Percentiles rank a stretch among this genome's conserved stretches.
Evolutionary conservation across 73 alveolate species (phyloP).

Genomic region (Paramecium sexaurelia): DNA sequence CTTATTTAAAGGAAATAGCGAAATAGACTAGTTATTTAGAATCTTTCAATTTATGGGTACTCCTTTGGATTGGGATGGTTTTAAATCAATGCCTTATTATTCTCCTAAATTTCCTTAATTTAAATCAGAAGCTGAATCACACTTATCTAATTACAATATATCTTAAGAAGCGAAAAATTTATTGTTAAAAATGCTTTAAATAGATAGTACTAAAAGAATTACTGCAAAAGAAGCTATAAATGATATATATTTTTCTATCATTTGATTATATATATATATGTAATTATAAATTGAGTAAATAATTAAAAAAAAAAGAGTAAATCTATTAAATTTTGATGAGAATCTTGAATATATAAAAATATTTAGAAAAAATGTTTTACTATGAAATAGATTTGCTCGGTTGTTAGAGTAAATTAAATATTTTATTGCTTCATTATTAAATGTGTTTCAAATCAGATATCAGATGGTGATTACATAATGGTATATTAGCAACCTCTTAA

Average conservation of each 20-base stretch:
- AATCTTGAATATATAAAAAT: too few species aligned
- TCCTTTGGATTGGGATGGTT: constrained; percentile 72
- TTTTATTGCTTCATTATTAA: too few species aligned
- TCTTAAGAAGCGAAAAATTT: constrained; percentile 41
- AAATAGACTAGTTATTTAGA: constrained; percentile 63
- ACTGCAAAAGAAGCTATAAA: constrained; percentile 81
- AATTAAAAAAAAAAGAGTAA: too few species aligned
- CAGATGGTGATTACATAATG: too few species aligned
- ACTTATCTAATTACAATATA: background rate
- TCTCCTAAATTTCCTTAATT: constrained; percentile 83
- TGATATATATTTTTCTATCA: constrained; percentile 61
- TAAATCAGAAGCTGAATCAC: constrained; percentile 78
- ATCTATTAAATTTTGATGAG: too few species aligned
- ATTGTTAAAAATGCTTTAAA: constrained; percentile 75
- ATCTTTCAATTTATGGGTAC: constrained; percentile 72
- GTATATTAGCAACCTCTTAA: too few species aligned
- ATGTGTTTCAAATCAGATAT: too few species aligned
- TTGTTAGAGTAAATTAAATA: too few species aligned
- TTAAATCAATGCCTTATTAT: background rate
- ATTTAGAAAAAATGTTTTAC: too few species aligned
- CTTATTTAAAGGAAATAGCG: constrained; percentile 65
- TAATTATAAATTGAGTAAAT: too few species aligned
- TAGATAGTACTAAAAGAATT: constrained; percentile 79
- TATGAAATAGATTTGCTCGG: too few species aligned
- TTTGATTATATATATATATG: background rate